Base-by-base conservation (phyloP, 2,329 filamentous ascomycete species). In the Fusarium kyushuense region DNA sequence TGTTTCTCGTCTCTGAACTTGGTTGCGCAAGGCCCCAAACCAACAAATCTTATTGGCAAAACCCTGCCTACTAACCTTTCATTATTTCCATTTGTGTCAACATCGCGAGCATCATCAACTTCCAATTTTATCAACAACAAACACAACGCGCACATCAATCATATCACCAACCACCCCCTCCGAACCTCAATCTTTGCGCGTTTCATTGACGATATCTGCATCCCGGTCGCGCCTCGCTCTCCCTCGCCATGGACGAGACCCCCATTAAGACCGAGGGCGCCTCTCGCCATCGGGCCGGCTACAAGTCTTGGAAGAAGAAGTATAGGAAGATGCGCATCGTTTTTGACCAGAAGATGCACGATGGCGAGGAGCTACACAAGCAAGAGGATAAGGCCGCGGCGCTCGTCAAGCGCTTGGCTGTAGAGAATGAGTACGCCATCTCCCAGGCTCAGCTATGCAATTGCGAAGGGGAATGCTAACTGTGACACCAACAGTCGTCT, bases 281-380 rank as follows among this genome's bases (percentile, higher is more conserved):
- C 84, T 72, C 75, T 48, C 74, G 74, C 47, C 77, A 72, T 71
- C 75, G 72, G 82, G 78, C 83, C 80, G 74, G 86, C 82, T 88
- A 90, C 78, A 90, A 88, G 75, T 91, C 88, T 43, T 91, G 86
- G 84, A 93, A 92, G 86, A 97, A 97, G 82, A 99, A 99, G 84
- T 99, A 96, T 79, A 91, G 92, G 74, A 96, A 96, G 85, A 92
- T 96, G 89, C 90, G 91, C 80, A 85, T 91, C 77, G 84, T 85
- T 29, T 96, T 96, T 76, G 92, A 96, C 72, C 84, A 89, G 51
- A 89, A 88, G 74, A 92, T 94, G 87, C 87, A 90, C 58, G 89
- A 93, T 69, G 92, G 93, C 77, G 96, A 97, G 79, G 87, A 90
- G 55, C 85, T 96, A 63, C 96, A 96, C 80, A 89, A 89, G 73